phyloP scores from a whole-genome alignment of 257 asterid genomes.

The Plantago ovata region DNA sequence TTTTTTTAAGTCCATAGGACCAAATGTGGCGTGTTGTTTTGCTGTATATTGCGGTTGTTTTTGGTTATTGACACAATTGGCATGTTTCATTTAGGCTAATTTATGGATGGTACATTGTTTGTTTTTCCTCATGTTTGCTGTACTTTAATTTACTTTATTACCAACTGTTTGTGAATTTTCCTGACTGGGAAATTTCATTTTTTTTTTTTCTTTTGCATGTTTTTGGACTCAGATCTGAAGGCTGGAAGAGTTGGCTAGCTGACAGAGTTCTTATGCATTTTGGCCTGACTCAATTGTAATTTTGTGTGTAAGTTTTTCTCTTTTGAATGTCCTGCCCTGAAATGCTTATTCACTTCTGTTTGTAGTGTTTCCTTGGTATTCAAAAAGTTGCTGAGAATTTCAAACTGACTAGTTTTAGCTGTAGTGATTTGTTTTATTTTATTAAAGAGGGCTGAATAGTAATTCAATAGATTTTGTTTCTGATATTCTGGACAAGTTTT shows the following conservation, averaged over 20 bases:
- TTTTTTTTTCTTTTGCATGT: constrained; percentile 31
- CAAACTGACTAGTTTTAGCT: too few species aligned
- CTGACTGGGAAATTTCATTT: not conserved
- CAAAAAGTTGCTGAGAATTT: not conserved
- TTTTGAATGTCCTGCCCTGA: not conserved
- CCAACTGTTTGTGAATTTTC: not conserved
- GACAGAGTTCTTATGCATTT: not conserved
- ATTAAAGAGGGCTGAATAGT: too few species aligned
- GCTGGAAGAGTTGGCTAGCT: constrained; percentile 10
- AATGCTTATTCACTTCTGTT: not conserved
- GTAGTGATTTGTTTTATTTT: not conserved
- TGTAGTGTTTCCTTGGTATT: too few species aligned
- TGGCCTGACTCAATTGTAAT: not conserved
- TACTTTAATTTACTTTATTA: not conserved
- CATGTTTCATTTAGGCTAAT: not conserved
- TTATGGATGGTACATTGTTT: constrained; percentile 13
- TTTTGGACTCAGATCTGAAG: constrained; percentile 46
- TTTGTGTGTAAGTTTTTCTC: constrained; percentile 3
- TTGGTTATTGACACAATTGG: not conserved
- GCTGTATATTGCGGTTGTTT: not conserved
- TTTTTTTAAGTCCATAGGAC: constrained; percentile 24
- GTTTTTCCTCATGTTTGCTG: constrained; percentile 2
- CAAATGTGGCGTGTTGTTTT: not conserved
- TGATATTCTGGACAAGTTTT: not conserved
- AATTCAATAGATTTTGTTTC: too few species aligned